These are phyloP conservation scores for Mucuna pruriens DNA, from an alignment of 306 rosid genomes.

Conservation along the genomic window DNA sequence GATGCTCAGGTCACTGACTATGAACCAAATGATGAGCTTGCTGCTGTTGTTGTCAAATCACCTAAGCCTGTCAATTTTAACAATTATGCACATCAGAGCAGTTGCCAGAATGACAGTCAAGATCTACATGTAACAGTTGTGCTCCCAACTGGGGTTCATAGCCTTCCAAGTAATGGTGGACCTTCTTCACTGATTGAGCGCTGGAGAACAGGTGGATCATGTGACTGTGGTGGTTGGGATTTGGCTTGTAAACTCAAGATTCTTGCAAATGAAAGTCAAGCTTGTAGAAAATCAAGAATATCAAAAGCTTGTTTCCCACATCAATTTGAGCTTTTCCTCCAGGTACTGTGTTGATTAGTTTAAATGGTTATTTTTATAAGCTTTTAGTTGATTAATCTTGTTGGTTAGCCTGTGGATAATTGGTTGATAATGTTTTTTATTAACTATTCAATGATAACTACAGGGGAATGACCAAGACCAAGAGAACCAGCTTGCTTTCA, in stretches of 20 bases:
- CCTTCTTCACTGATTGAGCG: constrained; percentile 95
- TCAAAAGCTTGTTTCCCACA: constrained; percentile 50
- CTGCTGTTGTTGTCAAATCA: constrained; percentile 78
- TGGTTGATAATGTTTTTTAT: constrained; percentile 22
- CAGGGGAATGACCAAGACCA: constrained; percentile 69
- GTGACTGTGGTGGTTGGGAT: constrained; percentile 99
- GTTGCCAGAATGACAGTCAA: constrained; percentile 38
- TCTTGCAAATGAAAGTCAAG: constrained; percentile 59
- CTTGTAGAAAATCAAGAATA: constrained; percentile 46
- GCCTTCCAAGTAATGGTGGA: constrained; percentile 92
- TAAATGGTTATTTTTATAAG: constrained; percentile 10
- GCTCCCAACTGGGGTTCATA: constrained; percentile 89
- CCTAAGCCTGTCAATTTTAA: constrained; percentile 47
- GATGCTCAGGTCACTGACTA: constrained; percentile 64
- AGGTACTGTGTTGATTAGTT: constrained; percentile 59
- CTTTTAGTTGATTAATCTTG: neutral
- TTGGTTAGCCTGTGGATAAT: constrained; percentile 21
- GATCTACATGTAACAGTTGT: constrained; percentile 67
- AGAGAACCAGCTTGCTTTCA: constrained; percentile 59
- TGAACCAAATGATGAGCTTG: constrained; percentile 86
- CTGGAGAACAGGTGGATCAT: constrained; percentile 91
- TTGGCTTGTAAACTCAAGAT: constrained; percentile 84
- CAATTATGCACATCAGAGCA: constrained; percentile 31
- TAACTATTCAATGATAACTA: constrained; percentile 36
- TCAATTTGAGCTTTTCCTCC: constrained; percentile 68